Evolutionary conservation across 1,139 yeast genomes (phyloP), one percentile per base, ranked within the genome.

Genomic region (Hyphopichia khmerensis): DNA sequence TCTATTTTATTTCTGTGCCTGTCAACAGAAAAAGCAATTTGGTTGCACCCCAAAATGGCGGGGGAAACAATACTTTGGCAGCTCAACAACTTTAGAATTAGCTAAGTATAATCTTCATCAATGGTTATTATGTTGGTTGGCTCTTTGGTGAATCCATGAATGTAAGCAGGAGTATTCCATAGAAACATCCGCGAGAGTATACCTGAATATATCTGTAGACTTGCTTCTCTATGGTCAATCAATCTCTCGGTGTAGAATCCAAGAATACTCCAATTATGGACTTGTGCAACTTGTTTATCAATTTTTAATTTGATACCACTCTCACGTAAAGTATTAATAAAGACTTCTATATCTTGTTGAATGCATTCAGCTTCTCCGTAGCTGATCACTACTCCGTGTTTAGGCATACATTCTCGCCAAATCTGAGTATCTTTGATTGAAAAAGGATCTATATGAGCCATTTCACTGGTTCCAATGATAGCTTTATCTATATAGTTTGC

Each of bases 171-270:
- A 6, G 21, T 27, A 5, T 36, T 29, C 39, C 39, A 36, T n/a
- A 36, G 27, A 2, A 57, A 41, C 57, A 64, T 53, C 33, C 70
- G 39, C 0, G 70, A 60, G 3, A 65, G 41, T 16, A 62, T 52
- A 0, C 64, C 64, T 2, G 69, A 56, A 39, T 57, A 48, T 3
- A 53, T 40, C 40, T 64, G 64, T 21, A 65, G 50, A 38, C 63
- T 57, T 36, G 57, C 66, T 39, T 66, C 72, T 39, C 66, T 57
- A 39, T 65, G 68, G 36, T 64, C 69, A 37, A 65, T 63, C 3
- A 53, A 48, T 33, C 57, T 53, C 42, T 67, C 72, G 1, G 68
- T 55, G 17, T 56, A 48, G 43, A 65, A 66, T 2, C 57, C 53
- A 11, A 64, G 36, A 19, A 66, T 45, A 11, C 65, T 66, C 69